Base-by-base conservation (phyloP, 345 rosid genomes). In the Cardiospermum halicacabum region DNA sequence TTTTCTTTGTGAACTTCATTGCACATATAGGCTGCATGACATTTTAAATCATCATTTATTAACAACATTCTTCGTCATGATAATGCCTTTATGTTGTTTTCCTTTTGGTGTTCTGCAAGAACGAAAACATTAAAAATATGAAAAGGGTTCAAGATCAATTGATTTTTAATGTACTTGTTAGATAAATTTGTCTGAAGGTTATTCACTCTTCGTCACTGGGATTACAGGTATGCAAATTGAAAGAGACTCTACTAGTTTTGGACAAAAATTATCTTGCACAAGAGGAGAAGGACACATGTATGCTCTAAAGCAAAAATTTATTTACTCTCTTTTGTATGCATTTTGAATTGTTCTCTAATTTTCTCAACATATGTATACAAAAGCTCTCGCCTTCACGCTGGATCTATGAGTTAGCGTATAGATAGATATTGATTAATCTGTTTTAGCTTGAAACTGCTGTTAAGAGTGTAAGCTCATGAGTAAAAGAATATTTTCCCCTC, bases 261-360 rank as follows among this genome's bases (percentile, higher is more conserved):
- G 96, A 86, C 78, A 76, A 78, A 68, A 89, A 89, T 74, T 89
- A 84, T 69, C 90, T 90, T 58, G 87, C 97, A 71, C 89, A 75
- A 72, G 82, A 85, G 66, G 87, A 89, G 70, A 83, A 88, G 64
- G 84, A 78, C 73, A 78, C 86, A 64, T 80, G 98, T 92, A 82
- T 70, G 53, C 25, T 50, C 13, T 60, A 57, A 30, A 54, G 32
- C 60, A 36, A 65, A n/a, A 51, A 26, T 40, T 48, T 53, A 28
- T 32, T 53, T 3, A 50, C 62, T 24, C 66, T 54, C 21, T 36
- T 30, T 64, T 13, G 15, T 21, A 68, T 28, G 42, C n/a, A 40
- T 25, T 34, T 0, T 34, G 39, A 34, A 5, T 36, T 47, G 25
- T 37, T 36, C 39, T 59, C 15, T 28, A 21, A 5, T 12, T 25